These are phyloP conservation scores for Trametes cubensis DNA, from an alignment of 768 basidiomycete genomes.

Conservation along the genomic window DNA sequence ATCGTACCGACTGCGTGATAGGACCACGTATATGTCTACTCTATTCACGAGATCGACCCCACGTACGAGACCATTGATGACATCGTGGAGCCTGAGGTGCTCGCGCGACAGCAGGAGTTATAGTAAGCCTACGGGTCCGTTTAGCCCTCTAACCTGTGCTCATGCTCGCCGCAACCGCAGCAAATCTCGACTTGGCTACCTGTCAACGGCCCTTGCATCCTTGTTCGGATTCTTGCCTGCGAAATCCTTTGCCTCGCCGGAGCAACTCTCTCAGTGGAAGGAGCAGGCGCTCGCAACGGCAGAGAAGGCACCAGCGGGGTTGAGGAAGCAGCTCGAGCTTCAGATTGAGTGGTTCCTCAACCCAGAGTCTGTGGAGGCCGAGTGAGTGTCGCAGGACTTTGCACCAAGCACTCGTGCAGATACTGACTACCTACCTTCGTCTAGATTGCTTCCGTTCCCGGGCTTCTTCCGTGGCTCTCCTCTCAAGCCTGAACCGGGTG, in stretches of 20 bases:
- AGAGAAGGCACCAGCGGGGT: neutral
- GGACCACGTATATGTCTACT: constrained; percentile 10
- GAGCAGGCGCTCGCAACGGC: neutral
- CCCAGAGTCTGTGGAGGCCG: neutral
- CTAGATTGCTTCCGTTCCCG: constrained; percentile 12
- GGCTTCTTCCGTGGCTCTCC: constrained; percentile 2
- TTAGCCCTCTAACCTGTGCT: neutral
- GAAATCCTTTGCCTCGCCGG: neutral
- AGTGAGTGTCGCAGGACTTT: neutral
- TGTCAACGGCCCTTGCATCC: constrained; percentile 1
- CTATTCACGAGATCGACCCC: constrained; percentile 10
- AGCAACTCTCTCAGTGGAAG: constrained; percentile 6
- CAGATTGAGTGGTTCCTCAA: constrained; percentile 6
- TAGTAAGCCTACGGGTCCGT: constrained; percentile 3
- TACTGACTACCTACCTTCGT: neutral
- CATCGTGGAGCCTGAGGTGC: neutral
- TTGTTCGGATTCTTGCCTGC: constrained; percentile 1
- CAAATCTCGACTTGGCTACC: neutral
- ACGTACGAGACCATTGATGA: constrained; percentile 10
- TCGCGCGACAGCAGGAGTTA: constrained; percentile 1
- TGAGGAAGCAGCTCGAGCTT: constrained; percentile 6
- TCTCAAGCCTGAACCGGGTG: constrained; percentile 1
- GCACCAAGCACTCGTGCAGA: too few relatives aligned
- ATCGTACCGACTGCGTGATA: neutral
- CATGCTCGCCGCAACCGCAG: neutral